Conservation (phyloP, 441 rosid species). For the Populus hybrid region DNA sequence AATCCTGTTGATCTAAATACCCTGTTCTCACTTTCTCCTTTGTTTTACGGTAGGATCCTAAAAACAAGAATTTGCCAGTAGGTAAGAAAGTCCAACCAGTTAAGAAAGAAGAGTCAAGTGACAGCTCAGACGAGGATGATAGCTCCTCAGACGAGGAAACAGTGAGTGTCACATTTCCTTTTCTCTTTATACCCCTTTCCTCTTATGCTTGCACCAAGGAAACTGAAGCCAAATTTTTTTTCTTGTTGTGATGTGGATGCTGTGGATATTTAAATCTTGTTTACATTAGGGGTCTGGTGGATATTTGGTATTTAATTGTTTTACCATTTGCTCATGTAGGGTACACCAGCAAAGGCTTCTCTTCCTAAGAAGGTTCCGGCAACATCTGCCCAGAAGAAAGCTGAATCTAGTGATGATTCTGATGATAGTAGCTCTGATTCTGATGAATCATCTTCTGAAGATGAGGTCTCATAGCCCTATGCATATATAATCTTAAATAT, state of each 20-base stretch:
- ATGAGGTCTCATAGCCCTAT: not conserved
- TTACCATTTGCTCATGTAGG: too few species aligned
- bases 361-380: conserved; percentile 15
- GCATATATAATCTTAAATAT: too few species aligned
- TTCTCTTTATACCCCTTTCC: too few species aligned
- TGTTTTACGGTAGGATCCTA: too few species aligned
- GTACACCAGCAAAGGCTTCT: conserved; percentile 5
- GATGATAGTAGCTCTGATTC: conserved; percentile 4
- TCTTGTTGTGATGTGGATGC: too few species aligned
- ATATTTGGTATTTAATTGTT: too few species aligned
- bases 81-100: conserved; percentile 21
- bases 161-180: not conserved
- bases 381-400: conserved; percentile 12
- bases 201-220: too few species aligned
- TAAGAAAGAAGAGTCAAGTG: conserved; percentile 30
- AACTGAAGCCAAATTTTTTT: too few species aligned
- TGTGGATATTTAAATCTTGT: too few species aligned
- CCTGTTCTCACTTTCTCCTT: too few species aligned
- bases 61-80: not conserved
- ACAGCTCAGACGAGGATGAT: conserved; percentile 24
- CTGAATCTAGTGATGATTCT: conserved; percentile 17
- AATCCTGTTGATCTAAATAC: too few species aligned
- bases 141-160: conserved; percentile 31
- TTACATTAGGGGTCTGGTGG: too few species aligned
- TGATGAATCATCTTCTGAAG: conserved; percentile 25